Base-by-base conservation (phyloP, 1,284 basidiomycete genomes). In the Pseudozyma sp. region DNA sequence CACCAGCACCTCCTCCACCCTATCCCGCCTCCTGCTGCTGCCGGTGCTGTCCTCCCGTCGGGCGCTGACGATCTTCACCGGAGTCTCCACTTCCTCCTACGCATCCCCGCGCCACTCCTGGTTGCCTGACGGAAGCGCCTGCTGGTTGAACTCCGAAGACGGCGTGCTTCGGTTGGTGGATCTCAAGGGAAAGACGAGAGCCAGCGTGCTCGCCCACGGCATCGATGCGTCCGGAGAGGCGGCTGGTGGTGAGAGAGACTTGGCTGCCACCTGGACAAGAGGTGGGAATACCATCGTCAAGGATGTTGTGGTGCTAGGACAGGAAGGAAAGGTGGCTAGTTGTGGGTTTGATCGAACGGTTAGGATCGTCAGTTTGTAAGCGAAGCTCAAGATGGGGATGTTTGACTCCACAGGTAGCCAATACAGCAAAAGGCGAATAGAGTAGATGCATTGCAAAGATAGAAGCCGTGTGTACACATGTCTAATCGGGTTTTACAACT, bases 211-310 rank as follows among this genome's bases (percentile, higher is more conserved):
- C 14, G 55, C 61, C 9, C 80, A 82, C 43, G 80, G 80, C 0
- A 48, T 45, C 17, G 24, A 24, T 24, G 10, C 39, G 5, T 13
- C 39, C 39, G 39, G 7, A 29, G 43, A 8, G 34, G 34, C 34
- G 11, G n/a, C 10, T 2, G 40, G n/a, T 16, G 40, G 16, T 2
- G 40, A 42, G 7, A 44, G 45, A 4, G 54, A 34, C 1, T 49
- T 53, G 24, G 61, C 56, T 1, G 54, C 66, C 0, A 60, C 59
- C 39, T 81, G 80, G 80, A 60, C 43, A 10, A 47, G 77, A 34
- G 80, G 81, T n/a, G 81, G 77, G 6, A 82, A 82, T 62, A 80
- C 80, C 3, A 66, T 82, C 34, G 70, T 81, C 48, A 82, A 81
- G 50, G 79, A 77, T 42, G 48, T 82, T 2, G 62, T 78, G 9